A percentile compares a stretch with the other conserved stretches of the same genome.
These are phyloP conservation scores for Viola odorata DNA, from an alignment of 345 rosid species.

Conservation along the genomic window DNA sequence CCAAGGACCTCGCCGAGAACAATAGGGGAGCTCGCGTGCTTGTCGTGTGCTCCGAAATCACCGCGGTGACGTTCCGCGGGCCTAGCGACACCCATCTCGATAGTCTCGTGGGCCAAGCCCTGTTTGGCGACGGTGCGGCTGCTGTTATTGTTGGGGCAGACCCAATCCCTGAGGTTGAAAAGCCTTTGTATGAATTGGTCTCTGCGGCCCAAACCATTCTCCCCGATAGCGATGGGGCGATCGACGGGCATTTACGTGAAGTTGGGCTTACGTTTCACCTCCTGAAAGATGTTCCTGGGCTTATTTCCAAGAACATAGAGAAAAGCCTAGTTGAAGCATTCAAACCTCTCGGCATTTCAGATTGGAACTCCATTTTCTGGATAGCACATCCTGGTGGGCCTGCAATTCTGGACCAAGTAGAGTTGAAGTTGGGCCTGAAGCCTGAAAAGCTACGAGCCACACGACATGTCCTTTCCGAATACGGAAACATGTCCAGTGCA, in stretches of 20 bases:
- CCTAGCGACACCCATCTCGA: conserved; percentile 63
- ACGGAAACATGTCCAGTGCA: conserved; percentile 83
- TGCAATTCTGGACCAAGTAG: conserved; percentile 57
- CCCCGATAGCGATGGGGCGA: conserved; percentile 67
- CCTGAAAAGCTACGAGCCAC: conserved; percentile 55
- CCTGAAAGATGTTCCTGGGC: conserved; percentile 56
- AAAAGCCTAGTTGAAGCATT: conserved; percentile 60
- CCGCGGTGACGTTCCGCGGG: conserved; percentile 76
- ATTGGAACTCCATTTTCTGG: conserved; percentile 83
- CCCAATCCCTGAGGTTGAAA: conserved; percentile 40
- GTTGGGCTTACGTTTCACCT: conserved; percentile 67
- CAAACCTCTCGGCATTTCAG: conserved; percentile 58
- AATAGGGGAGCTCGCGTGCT: conserved; percentile 73
- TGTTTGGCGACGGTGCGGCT: conserved; percentile 70
- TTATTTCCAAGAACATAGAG: conserved; percentile 66
- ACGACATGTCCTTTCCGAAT: conserved; percentile 55
- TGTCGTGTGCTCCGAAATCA: conserved; percentile 71
- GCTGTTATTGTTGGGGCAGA: conserved; percentile 65
- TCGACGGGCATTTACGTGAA: conserved; percentile 66
- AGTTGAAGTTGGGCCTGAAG: conserved; percentile 43
- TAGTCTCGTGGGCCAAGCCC: conserved; percentile 64
- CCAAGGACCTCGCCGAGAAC: conserved; percentile 79
- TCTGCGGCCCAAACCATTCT: conserved; percentile 65
- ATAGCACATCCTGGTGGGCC: conserved; percentile 81
- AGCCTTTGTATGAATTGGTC: conserved; percentile 57